Evolutionary conservation across 352 stramenopile genomes (phyloP), one percentile per base, ranked within the genome.

Genomic region (Pythium vanterpoolii): DNA sequence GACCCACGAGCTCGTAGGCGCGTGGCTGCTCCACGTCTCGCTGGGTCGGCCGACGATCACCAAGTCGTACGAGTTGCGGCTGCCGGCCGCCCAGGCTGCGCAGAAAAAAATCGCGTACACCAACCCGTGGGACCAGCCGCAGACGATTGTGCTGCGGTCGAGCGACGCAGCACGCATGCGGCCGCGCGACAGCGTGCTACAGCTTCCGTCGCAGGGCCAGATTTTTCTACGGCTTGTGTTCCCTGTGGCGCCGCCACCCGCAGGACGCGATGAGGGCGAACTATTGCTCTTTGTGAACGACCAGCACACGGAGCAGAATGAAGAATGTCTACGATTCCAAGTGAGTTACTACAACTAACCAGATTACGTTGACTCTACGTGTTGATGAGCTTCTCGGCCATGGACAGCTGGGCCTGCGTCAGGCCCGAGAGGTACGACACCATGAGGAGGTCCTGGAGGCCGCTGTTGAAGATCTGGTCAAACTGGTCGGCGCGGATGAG

Each of bases 361-460:
- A 18, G 42, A 26, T 16, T 1, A 5, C 9, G 28, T 48, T 6
- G 13, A 11, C 10, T 76, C 66, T 90, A 95, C 18, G 85, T 81
- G 72, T 90, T 95, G 77, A 98, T 97, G 69, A 99, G 83, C 80
- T 99, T 98, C 76, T 99, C 96, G 30, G 96, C 93, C 86, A 99
- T 98, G 34, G 88, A 93, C 42, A 99, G 78, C 79, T 99, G 96
- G 59, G 96, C 97, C 80, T 97, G 89, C 48, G 97, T 99, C 62
- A 99, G 85, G 57, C 96, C 97, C 56, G 90, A 97, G 65, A 99
- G 88, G 77, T 99, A 99, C 57, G 91, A 98, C 23, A 99, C 96
- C 96, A 99, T 99, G 60, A 99, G 84, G 54, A 99, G 83, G 77
- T 99, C 97, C 79, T 99, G 96, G 67, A 99, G 73, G 19, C 96